A percentile compares a stretch with the other conserved stretches of the same genome.
phyloP scores from a whole-genome alignment of 2,329 filamentous ascomycete genomes.

The Cercospora sesami region DNA sequence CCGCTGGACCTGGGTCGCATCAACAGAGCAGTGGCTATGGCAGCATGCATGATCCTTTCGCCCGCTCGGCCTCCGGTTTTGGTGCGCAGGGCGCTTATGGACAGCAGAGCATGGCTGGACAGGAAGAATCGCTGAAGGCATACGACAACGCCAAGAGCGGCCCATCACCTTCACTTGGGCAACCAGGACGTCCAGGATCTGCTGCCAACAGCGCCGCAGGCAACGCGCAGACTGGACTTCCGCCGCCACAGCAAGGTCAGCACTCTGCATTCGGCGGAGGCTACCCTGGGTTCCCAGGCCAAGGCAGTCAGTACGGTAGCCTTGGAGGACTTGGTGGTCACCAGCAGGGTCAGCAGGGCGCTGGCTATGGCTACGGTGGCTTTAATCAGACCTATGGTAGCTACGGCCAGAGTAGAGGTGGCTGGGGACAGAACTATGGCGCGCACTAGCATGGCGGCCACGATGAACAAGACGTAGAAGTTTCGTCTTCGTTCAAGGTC shows the following conservation, averaged over 20 bases:
- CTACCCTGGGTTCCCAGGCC: conserved; percentile 54
- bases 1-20: conserved; percentile 57
- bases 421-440: conserved; percentile 40
- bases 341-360: conserved; percentile 46
- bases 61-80: conserved; percentile 59
- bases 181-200: conserved; percentile 63
- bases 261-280: conserved; percentile 58
- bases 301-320: conserved; percentile 53
- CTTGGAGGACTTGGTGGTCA: conserved; percentile 54
- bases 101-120: conserved; percentile 48
- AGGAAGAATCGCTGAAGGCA: conserved; percentile 58
- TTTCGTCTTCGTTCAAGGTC: not conserved
- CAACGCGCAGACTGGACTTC: conserved; percentile 53
- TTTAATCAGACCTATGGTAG: conserved; percentile 40
- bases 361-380: conserved; percentile 38
- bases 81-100: conserved; percentile 52
- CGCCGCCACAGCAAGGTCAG: conserved; percentile 56
- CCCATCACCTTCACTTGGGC: conserved; percentile 61
- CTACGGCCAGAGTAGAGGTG: conserved; percentile 34
- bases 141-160: conserved; percentile 57
- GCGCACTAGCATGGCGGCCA: conserved; percentile 27
- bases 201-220: conserved; percentile 60
- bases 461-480: not conserved
- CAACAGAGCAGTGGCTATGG: conserved; percentile 55
- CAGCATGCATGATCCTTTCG: conserved; percentile 60